A percentile compares a stretch with the other conserved stretches of the same genome.
Conservation (phyloP, 208 protist species). For the Lotmaria passim region DNA sequence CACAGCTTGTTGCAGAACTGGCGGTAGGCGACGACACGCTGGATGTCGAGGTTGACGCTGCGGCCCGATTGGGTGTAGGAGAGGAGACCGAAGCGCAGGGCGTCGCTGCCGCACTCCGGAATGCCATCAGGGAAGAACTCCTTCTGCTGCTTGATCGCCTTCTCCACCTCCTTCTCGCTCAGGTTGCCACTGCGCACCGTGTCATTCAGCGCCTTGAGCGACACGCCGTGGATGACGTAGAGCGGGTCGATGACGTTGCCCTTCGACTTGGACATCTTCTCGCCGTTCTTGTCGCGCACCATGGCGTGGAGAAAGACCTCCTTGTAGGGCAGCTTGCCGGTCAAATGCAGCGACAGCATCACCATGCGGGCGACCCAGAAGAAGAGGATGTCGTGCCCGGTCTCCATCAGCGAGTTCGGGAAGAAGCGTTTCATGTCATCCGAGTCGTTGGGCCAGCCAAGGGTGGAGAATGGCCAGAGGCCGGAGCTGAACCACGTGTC, state of each 20-base stretch:
- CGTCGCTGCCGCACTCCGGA: constrained; percentile 98
- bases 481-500: constrained; percentile 99
- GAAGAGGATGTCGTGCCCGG: constrained; percentile 99
- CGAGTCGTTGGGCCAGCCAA: constrained; percentile 96
- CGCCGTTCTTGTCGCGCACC: constrained; percentile 99
- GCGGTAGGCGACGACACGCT: constrained; percentile 96
- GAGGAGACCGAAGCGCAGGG: constrained; percentile 98
- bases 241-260: constrained; percentile 99
- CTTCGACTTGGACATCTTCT: constrained; percentile 99
- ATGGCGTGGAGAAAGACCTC: constrained; percentile 99
- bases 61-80: constrained; percentile 95
- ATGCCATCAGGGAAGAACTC: constrained; percentile 96
- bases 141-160: constrained; percentile 92
- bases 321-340: constrained; percentile 96
- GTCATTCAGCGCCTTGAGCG: constrained; percentile 93
- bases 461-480: constrained; percentile 98
- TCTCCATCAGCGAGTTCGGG: constrained; percentile 98
- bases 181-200: constrained; percentile 95
- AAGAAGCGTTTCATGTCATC: constrained; percentile 97
- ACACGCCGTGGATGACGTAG: constrained; percentile 98
- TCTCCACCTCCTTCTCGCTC: constrained; percentile 91
- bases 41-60: constrained; percentile 99
- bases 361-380: constrained; percentile 99
- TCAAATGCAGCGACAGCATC: constrained; percentile 99
- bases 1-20: constrained; percentile 99